Base-by-base conservation (phyloP, 768 basidiomycete species). In the Russula sp. region DNA sequence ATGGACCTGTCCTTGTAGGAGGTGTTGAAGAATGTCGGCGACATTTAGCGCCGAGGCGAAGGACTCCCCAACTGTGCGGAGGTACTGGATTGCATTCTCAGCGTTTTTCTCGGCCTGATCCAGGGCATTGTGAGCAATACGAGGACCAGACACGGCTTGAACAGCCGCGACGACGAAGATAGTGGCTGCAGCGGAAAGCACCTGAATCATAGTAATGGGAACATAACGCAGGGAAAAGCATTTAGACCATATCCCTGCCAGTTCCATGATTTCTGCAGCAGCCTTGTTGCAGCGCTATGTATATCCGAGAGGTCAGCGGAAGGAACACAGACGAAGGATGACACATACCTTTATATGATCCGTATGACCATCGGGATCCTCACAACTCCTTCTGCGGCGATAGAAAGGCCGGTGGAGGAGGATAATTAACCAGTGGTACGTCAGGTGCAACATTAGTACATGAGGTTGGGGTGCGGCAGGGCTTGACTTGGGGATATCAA, bases 141-240 rank as follows among this genome's bases (percentile, higher is more conserved):
- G 65, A 9, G 64, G 50, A 32, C 66, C 66, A 7, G 66, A 59
- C 9, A 60, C 60, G 16, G 66, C 66, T 18, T 67, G 66, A 35
- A 67, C 60, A n/a, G 66, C 66, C 18, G 60, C 59, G 5, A 67
- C 60, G n/a, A 67, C 64, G 41, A 67, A 67, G n/a, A 67, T 66
- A 29, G 64, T 67, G 53, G 65, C 66, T 3, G 66, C 66, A 8
- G 66, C 66, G 25, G 66, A 67, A 34, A 67, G 7, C 20, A 65
- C 66, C 35, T 67, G 66, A 29, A 67, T 67, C 56, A 67, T 59
- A 42, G 66, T 67, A 18, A 67, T 67, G 45, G 66, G 66, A 14
- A 67, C 66, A 29, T 59, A 67, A 41, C 66, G 66, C 18, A 67
- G 45, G 16, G 39, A 10, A 43, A 62, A 66, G 16, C 57, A 35